Conservation (phyloP, 1,284 basidiomycete genomes). For the Naganishia albida region DNA sequence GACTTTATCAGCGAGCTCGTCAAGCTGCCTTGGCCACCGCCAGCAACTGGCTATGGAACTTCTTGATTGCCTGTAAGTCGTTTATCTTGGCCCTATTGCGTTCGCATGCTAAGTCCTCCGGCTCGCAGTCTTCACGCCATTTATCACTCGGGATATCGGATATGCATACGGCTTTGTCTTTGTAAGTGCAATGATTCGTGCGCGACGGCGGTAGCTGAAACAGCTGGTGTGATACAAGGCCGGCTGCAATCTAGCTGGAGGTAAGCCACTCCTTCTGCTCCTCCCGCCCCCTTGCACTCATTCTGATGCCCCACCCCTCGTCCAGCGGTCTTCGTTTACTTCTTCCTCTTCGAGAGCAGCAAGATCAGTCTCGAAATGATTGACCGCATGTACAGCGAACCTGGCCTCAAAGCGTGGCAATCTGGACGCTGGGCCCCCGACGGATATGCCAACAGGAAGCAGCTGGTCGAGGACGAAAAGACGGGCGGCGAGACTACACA, state of each 20-base stretch:
- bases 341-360: constrained; percentile 76
- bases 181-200: not conserved
- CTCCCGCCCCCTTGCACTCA: not conserved
- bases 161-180: constrained; percentile 62
- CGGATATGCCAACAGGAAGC: constrained; percentile 9
- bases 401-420: constrained; percentile 37
- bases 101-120: constrained; percentile 38
- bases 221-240: constrained; percentile 37
- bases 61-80: constrained; percentile 30
- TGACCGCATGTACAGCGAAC: constrained; percentile 52
- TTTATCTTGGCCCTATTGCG: not conserved
- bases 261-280: not conserved
- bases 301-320: not conserved
- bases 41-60: constrained; percentile 63
- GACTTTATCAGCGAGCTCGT: constrained; percentile 61
- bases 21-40: constrained; percentile 72
- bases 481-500: not conserved
- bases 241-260: constrained; percentile 52
- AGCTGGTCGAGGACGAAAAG: constrained; percentile 13
- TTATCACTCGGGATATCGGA: constrained; percentile 53
- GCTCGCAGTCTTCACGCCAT: constrained; percentile 35
- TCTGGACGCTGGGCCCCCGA: constrained; percentile 34
- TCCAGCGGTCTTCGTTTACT: constrained; percentile 61
- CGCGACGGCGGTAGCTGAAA: constrained; percentile 59
- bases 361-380: constrained; percentile 70